Base-by-base conservation (phyloP, 306 rosid species). In the Amphicarpaea edgeworthii region DNA sequence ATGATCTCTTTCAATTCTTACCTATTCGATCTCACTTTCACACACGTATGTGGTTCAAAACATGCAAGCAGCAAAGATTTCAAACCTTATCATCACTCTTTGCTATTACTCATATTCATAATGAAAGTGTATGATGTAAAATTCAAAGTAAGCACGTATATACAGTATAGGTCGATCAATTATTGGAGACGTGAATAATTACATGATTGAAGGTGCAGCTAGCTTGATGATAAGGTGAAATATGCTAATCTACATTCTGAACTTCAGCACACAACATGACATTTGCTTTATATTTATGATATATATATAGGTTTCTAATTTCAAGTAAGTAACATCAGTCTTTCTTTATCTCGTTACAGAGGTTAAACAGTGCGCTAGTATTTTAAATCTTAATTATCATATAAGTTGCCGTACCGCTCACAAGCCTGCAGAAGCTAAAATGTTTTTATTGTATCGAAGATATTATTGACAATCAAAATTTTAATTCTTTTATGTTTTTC, bases 1-100 rank as follows among this genome's bases (percentile, higher is more conserved):
- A 79, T 49, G 62, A 70, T 66, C 51, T 55, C 79, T 79, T 69
- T 63, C 43, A 51, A 78, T 73, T 76, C 58, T 60, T 16, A 50
- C 47, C 45, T 8, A 24, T 67, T 66, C 53, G 47, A 75, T 61
- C 32, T 66, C 23, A 40, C 9, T 34, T 73, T 41, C 68, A 23
- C 53, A 68, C 71, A 32, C 80, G 14, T 58, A 73, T 34, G 75
- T 30, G 75, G 45, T 16, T 67, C 12, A 24, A 67, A 74, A 23
- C 19, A 43, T 21, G 34, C 70, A 54, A 28, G 17, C 7, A 28
- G 17, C 7, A 43, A 42, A 2, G n/a, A 43, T 41, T 70, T 70
- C 67, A 63, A 19, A 26, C 24, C 47, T 72, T 72, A 62, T 26
- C 66, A 62, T 26, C 66, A 47, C 46, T 79, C 47, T 14, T 14